phyloP scores from a whole-genome alignment of 164 flowering plant species.

The Vitis amurensis region DNA sequence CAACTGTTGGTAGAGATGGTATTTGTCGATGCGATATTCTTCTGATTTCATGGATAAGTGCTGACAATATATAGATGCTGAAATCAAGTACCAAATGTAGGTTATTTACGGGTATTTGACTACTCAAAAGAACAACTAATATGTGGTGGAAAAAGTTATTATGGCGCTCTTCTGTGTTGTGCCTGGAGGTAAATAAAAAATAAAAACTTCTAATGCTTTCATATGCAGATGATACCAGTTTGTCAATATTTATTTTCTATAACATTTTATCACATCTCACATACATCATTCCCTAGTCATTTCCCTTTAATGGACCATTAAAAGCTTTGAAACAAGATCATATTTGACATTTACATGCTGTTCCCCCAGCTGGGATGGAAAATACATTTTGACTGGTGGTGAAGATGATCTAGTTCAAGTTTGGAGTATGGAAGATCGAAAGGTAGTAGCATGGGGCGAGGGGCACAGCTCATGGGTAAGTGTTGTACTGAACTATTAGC shows the following conservation, averaged over 20 bases:
- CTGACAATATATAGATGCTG: neutral
- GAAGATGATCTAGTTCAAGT: constrained; percentile 98
- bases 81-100: constrained; percentile 40
- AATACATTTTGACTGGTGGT: constrained; percentile 92
- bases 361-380: constrained; percentile 74
- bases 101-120: constrained; percentile 90
- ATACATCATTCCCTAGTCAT: no score
- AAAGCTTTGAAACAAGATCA: neutral
- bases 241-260: neutral
- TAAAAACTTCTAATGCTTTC: no score
- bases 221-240: neutral
- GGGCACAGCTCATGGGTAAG: constrained; percentile 98
- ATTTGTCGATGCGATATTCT: constrained; percentile 9
- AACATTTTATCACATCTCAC: no score
- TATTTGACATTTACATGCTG: constrained; percentile 9
- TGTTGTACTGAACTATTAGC: no score
- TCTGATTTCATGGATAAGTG: neutral
- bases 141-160: constrained; percentile 95
- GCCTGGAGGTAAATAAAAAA: constrained; percentile 78
- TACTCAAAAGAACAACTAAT: constrained; percentile 82
- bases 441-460: constrained; percentile 98
- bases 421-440: constrained; percentile 97
- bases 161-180: constrained; percentile 94
- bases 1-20: constrained; percentile 99
- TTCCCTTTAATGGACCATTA: neutral